Conservation (phyloP, 805 yeast species). For the Starmerella powellii region DNA sequence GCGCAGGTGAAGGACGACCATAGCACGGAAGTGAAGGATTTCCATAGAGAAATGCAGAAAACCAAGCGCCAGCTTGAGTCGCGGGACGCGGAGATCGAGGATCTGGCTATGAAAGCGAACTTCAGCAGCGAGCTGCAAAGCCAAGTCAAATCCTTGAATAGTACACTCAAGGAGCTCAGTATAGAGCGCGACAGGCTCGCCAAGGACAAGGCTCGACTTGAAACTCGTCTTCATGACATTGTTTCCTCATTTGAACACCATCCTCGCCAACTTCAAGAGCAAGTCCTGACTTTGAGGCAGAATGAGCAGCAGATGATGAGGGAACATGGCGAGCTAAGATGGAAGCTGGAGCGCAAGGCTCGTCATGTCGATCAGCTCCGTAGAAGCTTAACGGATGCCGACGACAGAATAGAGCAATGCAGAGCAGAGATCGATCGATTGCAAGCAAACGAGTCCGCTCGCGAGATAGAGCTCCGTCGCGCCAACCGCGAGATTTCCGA, state of each 20-base stretch:
- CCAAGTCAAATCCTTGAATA: constrained; percentile 47
- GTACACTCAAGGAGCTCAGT: constrained; percentile 48
- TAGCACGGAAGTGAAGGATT: constrained; percentile 2
- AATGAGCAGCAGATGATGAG: constrained; percentile 21
- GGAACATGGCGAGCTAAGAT: constrained; percentile 21
- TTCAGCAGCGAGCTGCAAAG: constrained; percentile 8
- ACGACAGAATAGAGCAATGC: constrained; percentile 36
- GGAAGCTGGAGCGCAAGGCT: constrained; percentile 24
- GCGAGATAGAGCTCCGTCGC: constrained; percentile 27
- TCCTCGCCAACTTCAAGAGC: constrained; percentile 26
- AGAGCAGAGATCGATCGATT: constrained; percentile 30
- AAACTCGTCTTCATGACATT: constrained; percentile 35
- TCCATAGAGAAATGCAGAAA: constrained; percentile 6
- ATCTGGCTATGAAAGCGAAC: constrained; percentile 2
- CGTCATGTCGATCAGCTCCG: constrained; percentile 27
- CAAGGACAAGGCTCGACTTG: constrained; percentile 38
- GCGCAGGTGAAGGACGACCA: constrained; percentile 13
- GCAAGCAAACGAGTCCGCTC: constrained; percentile 19
- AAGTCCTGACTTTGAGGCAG: constrained; percentile 28
- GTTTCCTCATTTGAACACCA: constrained; percentile 30
- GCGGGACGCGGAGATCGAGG: constrained; percentile 10
- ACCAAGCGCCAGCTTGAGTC: constrained; percentile 6
- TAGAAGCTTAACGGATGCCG: constrained; percentile 43
- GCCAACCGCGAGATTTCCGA: constrained; percentile 42
- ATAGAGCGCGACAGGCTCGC: constrained; percentile 52